These are phyloP conservation scores for Lagenidium giganteum DNA, from an alignment of 352 stramenopile species.

Conservation along the genomic window DNA sequence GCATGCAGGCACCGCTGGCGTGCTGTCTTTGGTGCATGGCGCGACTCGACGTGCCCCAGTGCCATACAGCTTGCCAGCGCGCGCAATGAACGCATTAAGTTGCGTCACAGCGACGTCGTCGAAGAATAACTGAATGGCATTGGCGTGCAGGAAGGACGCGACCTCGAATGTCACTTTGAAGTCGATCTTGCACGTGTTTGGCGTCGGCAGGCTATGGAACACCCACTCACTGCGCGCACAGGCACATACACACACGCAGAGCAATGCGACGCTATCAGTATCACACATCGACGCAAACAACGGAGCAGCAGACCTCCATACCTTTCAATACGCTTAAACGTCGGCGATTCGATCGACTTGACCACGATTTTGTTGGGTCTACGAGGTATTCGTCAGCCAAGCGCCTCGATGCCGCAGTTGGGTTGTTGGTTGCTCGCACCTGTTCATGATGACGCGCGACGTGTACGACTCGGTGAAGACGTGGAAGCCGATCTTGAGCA, in stretches of 20 bases:
- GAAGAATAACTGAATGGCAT: slow-evolving; percentile 82
- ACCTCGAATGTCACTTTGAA: slow-evolving; percentile 84
- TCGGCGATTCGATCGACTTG: slow-evolving; percentile 78
- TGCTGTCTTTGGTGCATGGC: slow-evolving; percentile 5
- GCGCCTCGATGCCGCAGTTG: too few species aligned
- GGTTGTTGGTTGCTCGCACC: too few species aligned
- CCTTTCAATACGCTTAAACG: slow-evolving; percentile 85
- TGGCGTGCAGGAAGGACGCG: slow-evolving; percentile 71
- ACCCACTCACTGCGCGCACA: slow-evolving; percentile 49
- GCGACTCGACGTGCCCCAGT: slow-evolving; percentile 10
- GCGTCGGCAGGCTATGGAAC: slow-evolving; percentile 38
- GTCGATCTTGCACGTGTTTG: slow-evolving; percentile 61
- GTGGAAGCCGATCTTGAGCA: slow-evolving; percentile 66
- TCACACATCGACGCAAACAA: slow-evolving; percentile 1
- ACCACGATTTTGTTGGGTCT: slow-evolving; percentile 68
- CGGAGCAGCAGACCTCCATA: slow-evolving; percentile 12
- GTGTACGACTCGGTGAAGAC: slow-evolving; percentile 84
- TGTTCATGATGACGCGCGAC: slow-evolving; percentile 75
- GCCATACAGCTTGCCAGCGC: slow-evolving; percentile 49
- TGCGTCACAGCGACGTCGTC: slow-evolving; percentile 78
- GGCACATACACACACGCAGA: not conserved
- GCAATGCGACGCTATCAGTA: not conserved
- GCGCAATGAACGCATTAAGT: slow-evolving; percentile 76
- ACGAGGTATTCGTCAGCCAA: too few species aligned
- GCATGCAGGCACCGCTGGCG: too few species aligned